These are phyloP conservation scores for Filobasidium wieringae DNA, from an alignment of 768 basidiomycete genomes.

Conservation along the genomic window DNA sequence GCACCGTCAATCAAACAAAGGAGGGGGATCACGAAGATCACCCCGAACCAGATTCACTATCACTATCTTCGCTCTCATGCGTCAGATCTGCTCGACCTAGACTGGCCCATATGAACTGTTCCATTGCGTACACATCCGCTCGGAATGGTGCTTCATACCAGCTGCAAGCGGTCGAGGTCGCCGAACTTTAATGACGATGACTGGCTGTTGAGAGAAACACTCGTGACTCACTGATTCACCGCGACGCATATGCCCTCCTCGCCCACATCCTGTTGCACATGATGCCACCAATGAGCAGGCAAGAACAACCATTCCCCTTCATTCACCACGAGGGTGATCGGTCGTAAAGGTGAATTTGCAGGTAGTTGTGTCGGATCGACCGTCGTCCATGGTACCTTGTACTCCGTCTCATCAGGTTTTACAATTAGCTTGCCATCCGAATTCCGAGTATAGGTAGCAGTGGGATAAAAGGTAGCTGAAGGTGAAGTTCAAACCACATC, in stretches of 20 bases:
- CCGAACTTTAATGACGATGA: too few relatives aligned
- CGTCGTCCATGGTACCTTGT: conserved; percentile 68
- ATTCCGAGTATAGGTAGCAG: conserved; percentile 52
- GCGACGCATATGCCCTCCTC: conserved; percentile 29
- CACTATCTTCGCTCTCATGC: neutral
- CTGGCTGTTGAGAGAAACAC: too few relatives aligned
- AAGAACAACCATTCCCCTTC: conserved; percentile 76
- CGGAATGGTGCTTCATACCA: conserved; percentile 14
- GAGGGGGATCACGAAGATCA: too few relatives aligned
- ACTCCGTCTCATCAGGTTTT: neutral
- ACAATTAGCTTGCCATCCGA: neutral
- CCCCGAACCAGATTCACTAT: neutral
- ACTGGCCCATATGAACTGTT: conserved; percentile 5
- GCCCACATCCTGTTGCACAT: conserved; percentile 53
- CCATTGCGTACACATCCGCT: conserved; percentile 7
- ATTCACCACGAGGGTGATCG: conserved; percentile 54
- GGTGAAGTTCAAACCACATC: neutral
- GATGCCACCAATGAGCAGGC: conserved; percentile 91
- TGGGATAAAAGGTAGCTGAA: conserved; percentile 55
- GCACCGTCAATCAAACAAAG: too few relatives aligned
- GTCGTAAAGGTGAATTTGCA: conserved; percentile 45
- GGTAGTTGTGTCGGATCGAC: conserved; percentile 50
- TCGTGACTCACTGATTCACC: conserved; percentile 34
- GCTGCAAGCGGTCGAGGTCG: neutral
- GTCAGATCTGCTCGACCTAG: conserved; percentile 6